A percentile compares a stretch with the other conserved stretches of the same genome.
These are phyloP conservation scores for Pythium monospermum DNA, from an alignment of 352 stramenopile genomes.

Conservation along the genomic window DNA sequence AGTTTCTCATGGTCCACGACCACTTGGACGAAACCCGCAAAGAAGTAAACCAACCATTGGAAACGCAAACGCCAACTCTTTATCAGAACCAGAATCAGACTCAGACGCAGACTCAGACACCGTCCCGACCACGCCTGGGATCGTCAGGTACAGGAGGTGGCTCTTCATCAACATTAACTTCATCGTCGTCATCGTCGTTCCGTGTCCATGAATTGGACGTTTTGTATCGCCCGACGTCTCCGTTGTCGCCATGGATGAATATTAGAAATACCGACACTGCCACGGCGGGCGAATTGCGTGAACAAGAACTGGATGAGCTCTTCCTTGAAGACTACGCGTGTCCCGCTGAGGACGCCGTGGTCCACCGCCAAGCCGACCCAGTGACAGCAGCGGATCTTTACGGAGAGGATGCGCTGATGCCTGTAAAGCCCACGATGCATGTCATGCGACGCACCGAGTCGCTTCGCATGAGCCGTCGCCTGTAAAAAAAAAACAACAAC, in stretches of 20 bases:
- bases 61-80: no score
- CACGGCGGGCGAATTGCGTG: slow-evolving; percentile 22
- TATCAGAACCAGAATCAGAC: no score
- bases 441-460: slow-evolving; percentile 12
- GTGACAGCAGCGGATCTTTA: no score
- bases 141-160: no score
- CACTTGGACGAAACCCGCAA: slow-evolving; percentile 26
- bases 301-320: slow-evolving; percentile 43
- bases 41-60: no score
- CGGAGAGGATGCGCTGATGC: slow-evolving; percentile 15
- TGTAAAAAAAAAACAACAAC: no score
- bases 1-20: slow-evolving; percentile 66
- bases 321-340: slow-evolving; percentile 45
- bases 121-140: neutral
- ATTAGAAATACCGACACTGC: neutral
- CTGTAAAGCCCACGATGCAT: slow-evolving; percentile 9
- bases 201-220: slow-evolving; percentile 58
- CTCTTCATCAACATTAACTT: no score
- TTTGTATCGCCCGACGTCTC: slow-evolving; percentile 29
- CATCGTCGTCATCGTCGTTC: slow-evolving; percentile 37
- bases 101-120: no score
- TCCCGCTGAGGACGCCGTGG: slow-evolving; percentile 47
- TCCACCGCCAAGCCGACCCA: slow-evolving; percentile 43
- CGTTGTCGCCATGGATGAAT: slow-evolving; percentile 10
- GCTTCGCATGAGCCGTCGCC: slow-evolving; percentile 13